A percentile compares a stretch with the other conserved stretches of the same genome.
These are phyloP conservation scores for Somion occarium DNA, from an alignment of 1,284 basidiomycete species.

Conservation along the genomic window DNA sequence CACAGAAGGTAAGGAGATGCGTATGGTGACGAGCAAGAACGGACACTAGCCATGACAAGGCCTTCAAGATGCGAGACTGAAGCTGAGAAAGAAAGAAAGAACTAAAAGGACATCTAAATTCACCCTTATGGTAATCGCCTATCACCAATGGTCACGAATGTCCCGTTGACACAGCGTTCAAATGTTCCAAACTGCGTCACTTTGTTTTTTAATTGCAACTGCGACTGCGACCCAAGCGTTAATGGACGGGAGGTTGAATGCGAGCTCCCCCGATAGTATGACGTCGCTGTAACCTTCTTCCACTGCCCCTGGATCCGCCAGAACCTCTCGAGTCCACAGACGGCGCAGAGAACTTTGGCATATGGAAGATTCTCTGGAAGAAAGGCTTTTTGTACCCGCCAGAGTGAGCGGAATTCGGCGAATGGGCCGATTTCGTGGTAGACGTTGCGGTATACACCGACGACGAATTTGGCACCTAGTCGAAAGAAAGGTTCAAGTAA, in stretches of 20 bases:
- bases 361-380: constrained; percentile 28
- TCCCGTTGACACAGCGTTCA: background rate
- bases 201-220: background rate
- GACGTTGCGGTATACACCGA: constrained; percentile 23
- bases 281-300: constrained; percentile 25
- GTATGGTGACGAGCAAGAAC: background rate
- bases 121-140: background rate
- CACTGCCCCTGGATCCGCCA: constrained; percentile 19
- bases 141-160: background rate
- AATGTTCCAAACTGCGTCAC: background rate
- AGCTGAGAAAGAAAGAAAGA: background rate
- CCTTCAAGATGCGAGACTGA: background rate
- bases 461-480: constrained; percentile 26
- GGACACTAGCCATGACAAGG: no score
- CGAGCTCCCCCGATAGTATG: constrained; percentile 21
- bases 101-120: background rate
- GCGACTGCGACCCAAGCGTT: background rate
- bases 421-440: constrained; percentile 14
- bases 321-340: constrained; percentile 23
- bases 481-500: constrained; percentile 5
- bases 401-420: constrained; percentile 13
- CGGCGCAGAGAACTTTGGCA: constrained; percentile 18
- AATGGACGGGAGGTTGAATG: background rate
- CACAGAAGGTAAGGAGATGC: background rate
- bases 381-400: constrained; percentile 22